These are phyloP conservation scores for Didymella segeticola DNA, from an alignment of 2,329 filamentous ascomycete species.

Conservation along the genomic window DNA sequence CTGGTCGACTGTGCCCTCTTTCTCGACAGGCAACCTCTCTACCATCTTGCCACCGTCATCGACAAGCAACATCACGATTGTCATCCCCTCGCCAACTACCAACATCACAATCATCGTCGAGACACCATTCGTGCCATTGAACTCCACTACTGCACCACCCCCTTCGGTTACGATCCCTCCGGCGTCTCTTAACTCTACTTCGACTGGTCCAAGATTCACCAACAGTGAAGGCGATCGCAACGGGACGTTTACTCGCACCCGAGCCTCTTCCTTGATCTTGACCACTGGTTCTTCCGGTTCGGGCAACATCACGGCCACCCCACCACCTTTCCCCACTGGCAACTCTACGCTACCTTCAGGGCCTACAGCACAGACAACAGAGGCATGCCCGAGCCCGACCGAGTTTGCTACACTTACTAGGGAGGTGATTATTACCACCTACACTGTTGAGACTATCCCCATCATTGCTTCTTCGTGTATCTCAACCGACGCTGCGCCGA, in stretches of 20 bases:
- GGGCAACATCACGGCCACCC: background rate
- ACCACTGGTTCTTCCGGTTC: background rate
- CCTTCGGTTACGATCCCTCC: conserved; percentile 1
- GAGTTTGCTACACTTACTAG: conserved; percentile 19
- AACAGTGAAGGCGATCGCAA: background rate
- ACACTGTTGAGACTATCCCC: conserved; percentile 17
- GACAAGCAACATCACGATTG: conserved; percentile 12
- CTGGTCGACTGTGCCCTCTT: conserved; percentile 5
- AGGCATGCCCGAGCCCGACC: conserved; percentile 22
- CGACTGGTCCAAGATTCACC: background rate
- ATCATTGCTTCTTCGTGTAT: conserved; percentile 8
- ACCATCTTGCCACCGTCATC: conserved; percentile 4
- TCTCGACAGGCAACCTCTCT: conserved; percentile 6
- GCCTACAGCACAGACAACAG: conserved; percentile 19
- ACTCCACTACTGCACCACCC: conserved; percentile 15
- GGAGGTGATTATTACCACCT: conserved; percentile 19
- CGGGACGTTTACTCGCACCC: background rate
- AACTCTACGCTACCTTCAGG: conserved; percentile 21
- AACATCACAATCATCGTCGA: conserved; percentile 17
- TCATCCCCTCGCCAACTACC: conserved; percentile 1
- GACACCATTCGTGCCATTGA: conserved; percentile 19
- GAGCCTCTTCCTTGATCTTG: background rate
- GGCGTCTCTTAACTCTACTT: conserved; percentile 3
- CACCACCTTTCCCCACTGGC: conserved; percentile 16
- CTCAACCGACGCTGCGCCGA: background rate